Evolutionary conservation across 1,284 basidiomycete genomes (phyloP), one percentile per base, ranked within the genome.

Genomic region (Papiliotrema terrestris): DNA sequence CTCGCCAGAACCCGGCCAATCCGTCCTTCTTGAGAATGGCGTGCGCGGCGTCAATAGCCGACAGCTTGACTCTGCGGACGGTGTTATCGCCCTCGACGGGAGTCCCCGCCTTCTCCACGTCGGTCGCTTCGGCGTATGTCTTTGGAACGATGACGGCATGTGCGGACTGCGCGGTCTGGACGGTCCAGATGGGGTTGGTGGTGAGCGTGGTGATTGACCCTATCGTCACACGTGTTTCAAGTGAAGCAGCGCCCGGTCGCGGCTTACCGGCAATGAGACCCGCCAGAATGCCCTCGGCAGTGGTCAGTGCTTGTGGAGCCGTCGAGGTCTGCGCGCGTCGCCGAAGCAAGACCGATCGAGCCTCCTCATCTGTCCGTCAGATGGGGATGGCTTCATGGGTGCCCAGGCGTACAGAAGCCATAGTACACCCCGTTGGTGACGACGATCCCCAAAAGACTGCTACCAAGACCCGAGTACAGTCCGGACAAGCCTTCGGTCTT

Each of bases 121-220:
- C 45, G 29, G 3, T 26, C 13, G 26, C 23, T 37, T 32, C 45
- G 20, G 26, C 37, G n/a, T 25, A 38, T 5, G 48, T 42, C 35
- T 52, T 49, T 15, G 49, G 52, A 23, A 55, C 52, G 13, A 60
- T 60, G 52, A 70, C 64, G 9, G 63, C 59, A 46, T 81, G 83
- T 22, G 90, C 88, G 14, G 88, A 86, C 73, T 98, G 95, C 37
- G 89, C 89, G 3, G 94, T 95, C 72, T 94, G 89, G n/a, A 93
- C 80, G 45, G 92, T 89, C 91, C 92, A 97, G 63, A 98, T 88
- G 1, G 95, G 95, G 77, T 98, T 98, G 74, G 87, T 90, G 58
- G 91, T 82, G 57, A 97, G 78, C 0, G 92, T 89, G 1, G 95
- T 98, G 5, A 89, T 89, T 20, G 89, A 89, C 41, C 94, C 93